These are phyloP conservation scores for Phytopythium boreale DNA, from an alignment of 352 stramenopile genomes.

Conservation along the genomic window DNA sequence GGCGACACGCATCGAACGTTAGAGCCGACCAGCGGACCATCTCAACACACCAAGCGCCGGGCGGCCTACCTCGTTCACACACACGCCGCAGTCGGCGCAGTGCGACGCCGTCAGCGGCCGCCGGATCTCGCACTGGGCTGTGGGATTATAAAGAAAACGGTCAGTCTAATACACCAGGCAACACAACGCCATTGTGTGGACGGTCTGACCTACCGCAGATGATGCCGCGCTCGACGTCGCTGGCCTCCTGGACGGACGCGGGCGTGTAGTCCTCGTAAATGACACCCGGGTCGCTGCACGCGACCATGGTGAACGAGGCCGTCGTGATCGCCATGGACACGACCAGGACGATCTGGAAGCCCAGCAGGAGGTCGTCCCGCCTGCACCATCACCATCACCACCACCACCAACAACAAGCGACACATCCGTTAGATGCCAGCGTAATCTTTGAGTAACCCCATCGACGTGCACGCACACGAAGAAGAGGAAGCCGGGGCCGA, in stretches of 20 bases:
- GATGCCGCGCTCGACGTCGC: slow-evolving; percentile 43
- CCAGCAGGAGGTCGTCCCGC: slow-evolving; percentile 30
- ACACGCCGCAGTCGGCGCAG: slow-evolving; percentile 79
- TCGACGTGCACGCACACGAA: slow-evolving; percentile 27
- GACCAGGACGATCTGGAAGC: slow-evolving; percentile 45
- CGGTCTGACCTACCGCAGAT: slow-evolving; percentile 51
- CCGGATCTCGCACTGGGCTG: slow-evolving; percentile 77
- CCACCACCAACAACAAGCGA: background rate
- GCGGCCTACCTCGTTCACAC: slow-evolving; percentile 45
- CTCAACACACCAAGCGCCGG: background rate
- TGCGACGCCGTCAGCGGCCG: slow-evolving; percentile 68
- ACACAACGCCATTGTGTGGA: background rate
- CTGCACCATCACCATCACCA: slow-evolving; percentile 8
- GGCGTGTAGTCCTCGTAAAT: slow-evolving; percentile 47
- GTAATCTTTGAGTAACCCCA: slow-evolving; percentile 1
- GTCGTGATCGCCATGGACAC: slow-evolving; percentile 56
- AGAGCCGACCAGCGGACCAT: background rate
- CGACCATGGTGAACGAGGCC: slow-evolving; percentile 69
- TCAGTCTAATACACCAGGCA: background rate
- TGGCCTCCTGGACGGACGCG: slow-evolving; percentile 16
- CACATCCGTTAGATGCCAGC: background rate
- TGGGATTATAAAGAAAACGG: background rate
- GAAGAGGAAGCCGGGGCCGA: slow-evolving; percentile 54
- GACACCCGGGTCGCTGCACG: slow-evolving; percentile 72
- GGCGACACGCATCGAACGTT: background rate